phyloP scores from a whole-genome alignment of 768 basidiomycete genomes.

The Russula lepida region DNA sequence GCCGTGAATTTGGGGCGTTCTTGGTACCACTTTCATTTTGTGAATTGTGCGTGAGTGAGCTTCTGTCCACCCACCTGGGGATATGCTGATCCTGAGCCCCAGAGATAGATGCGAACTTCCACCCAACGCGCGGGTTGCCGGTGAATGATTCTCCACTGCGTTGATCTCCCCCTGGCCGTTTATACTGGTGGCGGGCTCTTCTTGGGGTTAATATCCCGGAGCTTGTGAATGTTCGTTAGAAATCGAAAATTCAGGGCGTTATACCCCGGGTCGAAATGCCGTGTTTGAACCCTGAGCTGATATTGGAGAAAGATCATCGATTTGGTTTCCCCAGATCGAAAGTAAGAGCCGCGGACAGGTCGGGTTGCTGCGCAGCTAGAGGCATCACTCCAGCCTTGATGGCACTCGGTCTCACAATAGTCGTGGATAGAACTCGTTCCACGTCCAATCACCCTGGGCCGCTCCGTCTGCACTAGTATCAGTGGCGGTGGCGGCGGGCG shows the following conservation, averaged over 20 bases:
- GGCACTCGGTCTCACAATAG: slow-evolving; percentile 7
- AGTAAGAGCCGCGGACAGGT: slow-evolving; percentile 19
- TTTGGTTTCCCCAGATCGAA: slow-evolving; percentile 19
- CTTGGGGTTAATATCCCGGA: slow-evolving; percentile 20
- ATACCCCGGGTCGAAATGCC: slow-evolving; percentile 14
- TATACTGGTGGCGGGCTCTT: slow-evolving; percentile 14
- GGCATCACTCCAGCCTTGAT: slow-evolving; percentile 21
- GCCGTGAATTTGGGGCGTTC: slow-evolving; percentile 42
- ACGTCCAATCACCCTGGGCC: neutral
- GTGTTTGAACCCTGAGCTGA: slow-evolving; percentile 18
- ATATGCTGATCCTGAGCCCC: slow-evolving; percentile 13
- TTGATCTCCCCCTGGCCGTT: slow-evolving; percentile 14
- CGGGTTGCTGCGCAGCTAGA: slow-evolving; percentile 9
- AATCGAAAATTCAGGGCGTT: slow-evolving; percentile 17
- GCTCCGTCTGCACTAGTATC: slow-evolving; percentile 3
- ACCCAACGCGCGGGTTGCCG: slow-evolving; percentile 15
- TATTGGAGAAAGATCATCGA: slow-evolving; percentile 21
- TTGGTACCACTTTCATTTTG: slow-evolving; percentile 7
- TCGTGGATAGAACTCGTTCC: neutral
- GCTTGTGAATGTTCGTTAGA: slow-evolving; percentile 21
- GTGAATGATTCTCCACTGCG: slow-evolving; percentile 3
- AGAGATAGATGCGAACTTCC: neutral
- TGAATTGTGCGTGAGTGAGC: neutral
- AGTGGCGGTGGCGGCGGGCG: slow-evolving; percentile 8
- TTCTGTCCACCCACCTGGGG: slow-evolving; percentile 8